These are phyloP conservation scores for Dentiscutata heterogama DNA, from an alignment of 371 early-diverging fungal species.

Conservation along the genomic window DNA sequence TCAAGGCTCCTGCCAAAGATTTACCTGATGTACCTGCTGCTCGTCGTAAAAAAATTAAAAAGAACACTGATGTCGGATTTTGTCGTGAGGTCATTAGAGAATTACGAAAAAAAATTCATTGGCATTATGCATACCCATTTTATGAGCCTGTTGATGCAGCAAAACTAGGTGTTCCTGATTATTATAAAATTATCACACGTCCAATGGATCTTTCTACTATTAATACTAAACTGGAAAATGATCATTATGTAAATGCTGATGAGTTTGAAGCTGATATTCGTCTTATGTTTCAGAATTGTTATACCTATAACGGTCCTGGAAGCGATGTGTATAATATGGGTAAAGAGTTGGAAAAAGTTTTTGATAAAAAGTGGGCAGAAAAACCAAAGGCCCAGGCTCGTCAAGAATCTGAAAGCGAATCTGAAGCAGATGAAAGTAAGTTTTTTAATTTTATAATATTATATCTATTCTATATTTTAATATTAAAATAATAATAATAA, in stretches of 20 bases:
- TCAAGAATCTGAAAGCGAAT: conserved; percentile 46
- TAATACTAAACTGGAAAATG: conserved; percentile 81
- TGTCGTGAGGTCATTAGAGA: conserved; percentile 81
- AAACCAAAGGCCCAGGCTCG: conserved; percentile 58
- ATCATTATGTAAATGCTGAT: conserved; percentile 74
- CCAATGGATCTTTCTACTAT: conserved; percentile 99
- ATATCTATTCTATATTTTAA: neutral
- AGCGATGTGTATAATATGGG: conserved; percentile 92
- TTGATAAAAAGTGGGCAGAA: conserved; percentile 88
- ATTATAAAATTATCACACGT: conserved; percentile 91
- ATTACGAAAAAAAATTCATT: conserved; percentile 78
- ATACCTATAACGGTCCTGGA: conserved; percentile 90
- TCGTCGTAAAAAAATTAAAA: conserved; percentile 61
- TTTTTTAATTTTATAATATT: too few relatives aligned
- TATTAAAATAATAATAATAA: neutral
- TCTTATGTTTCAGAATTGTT: conserved; percentile 95
- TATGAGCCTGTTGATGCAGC: conserved; percentile 94
- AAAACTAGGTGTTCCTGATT: conserved; percentile 93
- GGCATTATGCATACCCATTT: conserved; percentile 83
- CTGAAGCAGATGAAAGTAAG: conserved; percentile 5
- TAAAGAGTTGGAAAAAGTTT: conserved; percentile 79
- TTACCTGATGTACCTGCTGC: conserved; percentile 53
- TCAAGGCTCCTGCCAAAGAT: conserved; percentile 74
- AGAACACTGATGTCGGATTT: conserved; percentile 74
- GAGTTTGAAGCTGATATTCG: conserved; percentile 91